phyloP scores from a whole-genome alignment of 1,284 basidiomycete species.

The Cryptococcus jaspeensis region DNA sequence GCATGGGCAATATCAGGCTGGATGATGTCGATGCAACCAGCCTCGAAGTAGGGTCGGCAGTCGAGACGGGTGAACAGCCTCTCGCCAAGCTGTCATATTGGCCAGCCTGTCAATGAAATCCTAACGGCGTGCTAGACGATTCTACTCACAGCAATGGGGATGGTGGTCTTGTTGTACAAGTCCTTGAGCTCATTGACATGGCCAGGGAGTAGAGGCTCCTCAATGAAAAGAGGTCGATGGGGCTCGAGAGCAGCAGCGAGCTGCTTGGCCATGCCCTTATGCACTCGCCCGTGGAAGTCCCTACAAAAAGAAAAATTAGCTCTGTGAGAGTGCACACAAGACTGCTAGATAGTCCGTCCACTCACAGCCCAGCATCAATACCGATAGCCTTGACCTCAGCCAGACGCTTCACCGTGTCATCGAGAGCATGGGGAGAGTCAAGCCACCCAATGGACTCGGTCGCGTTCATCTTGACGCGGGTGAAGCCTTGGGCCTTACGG shows the following conservation, averaged over 20 bases:
- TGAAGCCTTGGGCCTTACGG: slow-evolving; percentile 69
- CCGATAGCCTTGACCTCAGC: slow-evolving; percentile 63
- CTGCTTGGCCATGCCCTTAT: slow-evolving; percentile 75
- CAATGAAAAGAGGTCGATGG: slow-evolving; percentile 68
- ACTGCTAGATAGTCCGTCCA: neutral
- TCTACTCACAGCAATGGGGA: slow-evolving; percentile 51
- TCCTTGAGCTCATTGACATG: slow-evolving; percentile 53
- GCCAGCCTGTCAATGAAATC: neutral
- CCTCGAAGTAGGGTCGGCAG: slow-evolving; percentile 66
- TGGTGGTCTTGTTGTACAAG: slow-evolving; percentile 53
- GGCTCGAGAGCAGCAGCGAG: slow-evolving; percentile 67
- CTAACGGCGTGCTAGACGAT: neutral
- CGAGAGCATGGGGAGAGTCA: slow-evolving; percentile 57
- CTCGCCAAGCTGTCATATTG: slow-evolving; percentile 59
- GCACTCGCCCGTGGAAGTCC: slow-evolving; percentile 58
- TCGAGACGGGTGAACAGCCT: slow-evolving; percentile 67
- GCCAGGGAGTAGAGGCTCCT: slow-evolving; percentile 66
- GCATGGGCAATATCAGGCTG: slow-evolving; percentile 66
- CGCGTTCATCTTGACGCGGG: slow-evolving; percentile 71
- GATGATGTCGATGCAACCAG: slow-evolving; percentile 66
- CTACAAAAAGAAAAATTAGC: slow-evolving; percentile 14
- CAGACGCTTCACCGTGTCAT: slow-evolving; percentile 64
- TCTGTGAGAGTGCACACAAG: too few species aligned
- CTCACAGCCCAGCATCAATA: slow-evolving; percentile 60
- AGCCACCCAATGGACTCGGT: slow-evolving; percentile 53